These are phyloP conservation scores for Agaricales sp. DNA, from an alignment of 1,284 basidiomycete species.

Conservation along the genomic window DNA sequence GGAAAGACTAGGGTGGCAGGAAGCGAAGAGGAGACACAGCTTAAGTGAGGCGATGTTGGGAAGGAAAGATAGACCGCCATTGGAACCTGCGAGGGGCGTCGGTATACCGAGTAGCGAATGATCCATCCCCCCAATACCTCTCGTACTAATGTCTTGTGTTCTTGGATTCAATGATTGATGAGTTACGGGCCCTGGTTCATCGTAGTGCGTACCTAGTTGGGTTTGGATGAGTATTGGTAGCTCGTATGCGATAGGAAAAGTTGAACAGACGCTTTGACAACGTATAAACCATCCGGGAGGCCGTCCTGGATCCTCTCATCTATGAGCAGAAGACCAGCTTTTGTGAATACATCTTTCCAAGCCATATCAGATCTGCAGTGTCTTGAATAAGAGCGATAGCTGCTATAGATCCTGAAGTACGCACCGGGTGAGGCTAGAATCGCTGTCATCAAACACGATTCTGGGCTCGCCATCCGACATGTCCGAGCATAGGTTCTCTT, in stretches of 20 bases:
- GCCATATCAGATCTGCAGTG: constrained; percentile 72
- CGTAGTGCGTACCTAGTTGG: neutral
- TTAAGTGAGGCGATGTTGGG: constrained; percentile 28
- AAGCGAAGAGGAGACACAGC: constrained; percentile 33
- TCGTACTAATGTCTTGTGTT: too few species aligned
- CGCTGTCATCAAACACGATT: constrained; percentile 73
- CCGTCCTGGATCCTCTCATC: constrained; percentile 70
- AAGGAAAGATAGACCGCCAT: neutral
- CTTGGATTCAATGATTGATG: neutral
- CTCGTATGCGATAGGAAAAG: neutral
- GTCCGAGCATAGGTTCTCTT: constrained; percentile 83
- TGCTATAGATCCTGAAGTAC: constrained; percentile 1
- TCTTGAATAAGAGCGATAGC: neutral
- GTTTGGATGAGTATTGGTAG: neutral
- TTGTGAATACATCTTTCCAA: constrained; percentile 67
- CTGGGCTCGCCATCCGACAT: constrained; percentile 37
- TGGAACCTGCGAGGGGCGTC: too few species aligned
- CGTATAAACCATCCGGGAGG: constrained; percentile 70
- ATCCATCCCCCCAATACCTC: too few species aligned
- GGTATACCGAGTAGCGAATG: too few species aligned
- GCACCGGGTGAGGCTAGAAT: constrained; percentile 82
- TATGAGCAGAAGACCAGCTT: constrained; percentile 59
- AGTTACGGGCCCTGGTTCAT: neutral
- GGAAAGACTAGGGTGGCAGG: constrained; percentile 34
- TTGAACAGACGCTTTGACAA: constrained; percentile 68